These are phyloP conservation scores for Domatiomyces globalis DNA, from an alignment of 2,329 filamentous ascomycete species.

Conservation along the genomic window DNA sequence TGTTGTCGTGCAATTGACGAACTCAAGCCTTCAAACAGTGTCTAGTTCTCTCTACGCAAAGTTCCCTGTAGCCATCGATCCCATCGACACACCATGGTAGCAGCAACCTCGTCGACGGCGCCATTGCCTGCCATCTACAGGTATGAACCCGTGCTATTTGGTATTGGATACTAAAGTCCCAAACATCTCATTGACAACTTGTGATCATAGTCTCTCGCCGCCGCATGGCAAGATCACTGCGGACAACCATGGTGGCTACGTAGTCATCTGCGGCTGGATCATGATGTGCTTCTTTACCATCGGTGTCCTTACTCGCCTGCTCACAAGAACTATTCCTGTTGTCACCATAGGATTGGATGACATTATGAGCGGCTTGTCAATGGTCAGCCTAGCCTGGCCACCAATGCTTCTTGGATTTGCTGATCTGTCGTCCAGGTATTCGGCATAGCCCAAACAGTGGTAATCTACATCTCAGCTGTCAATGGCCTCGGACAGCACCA, in stretches of 20 bases:
- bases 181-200: too few relatives aligned
- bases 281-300: conserved; percentile 5
- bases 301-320: conserved; percentile 2
- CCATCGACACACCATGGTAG: too few relatives aligned
- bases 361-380: conserved; percentile 1
- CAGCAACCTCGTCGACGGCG: too few relatives aligned
- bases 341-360: conserved; percentile 2
- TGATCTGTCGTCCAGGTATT: not conserved
- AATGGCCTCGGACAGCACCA: conserved; percentile 4
- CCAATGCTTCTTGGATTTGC: not conserved
- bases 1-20: too few relatives aligned
- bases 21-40: too few relatives aligned
- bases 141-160: too few relatives aligned
- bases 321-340: not conserved
- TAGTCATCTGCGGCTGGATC: conserved; percentile 4
- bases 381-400: not conserved
- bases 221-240: conserved; percentile 4
- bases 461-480: conserved; percentile 1
- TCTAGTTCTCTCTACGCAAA: too few relatives aligned
- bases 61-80: too few relatives aligned
- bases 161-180: too few relatives aligned
- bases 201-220: not conserved
- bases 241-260: conserved; percentile 1
- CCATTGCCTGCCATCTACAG: too few relatives aligned
- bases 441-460: conserved; percentile 4